Evolutionary conservation across 108 stramenopile genomes (phyloP), one percentile per base, ranked within the genome.

Genomic region (Chaetoceros tenuissimus): DNA sequence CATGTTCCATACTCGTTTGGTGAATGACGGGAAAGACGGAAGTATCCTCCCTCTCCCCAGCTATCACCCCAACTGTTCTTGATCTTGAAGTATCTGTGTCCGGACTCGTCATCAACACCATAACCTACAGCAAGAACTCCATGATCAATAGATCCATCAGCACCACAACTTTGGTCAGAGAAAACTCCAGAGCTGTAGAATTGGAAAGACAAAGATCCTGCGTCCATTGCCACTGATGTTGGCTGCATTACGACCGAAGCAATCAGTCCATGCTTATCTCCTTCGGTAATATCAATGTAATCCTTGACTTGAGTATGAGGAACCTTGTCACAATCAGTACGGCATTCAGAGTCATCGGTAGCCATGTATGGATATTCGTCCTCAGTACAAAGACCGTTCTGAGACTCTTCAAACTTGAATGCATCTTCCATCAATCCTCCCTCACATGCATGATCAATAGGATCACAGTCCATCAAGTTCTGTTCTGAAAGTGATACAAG

Each of bases 401-500:
- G 51, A 56, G 64, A 68, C 48, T 79, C 81, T 48, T 94, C 92
- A 67, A 86, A 96, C 54, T 89, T 79, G 71, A 94, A 94, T 23
- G 94, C 91, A 55, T 91, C 92, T 71, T 94, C 94, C 92, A 96
- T 98, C 80, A 94, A 64, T 64, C 97, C 97, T 3, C 97, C 97
- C 60, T 86, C 73, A 73, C 94, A 98, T 50, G 94, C 94, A 56
- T 78, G 59, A 73, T 98, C 91, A 24, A 55, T 55, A 28, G 75
- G 77, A 70, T 94, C 93, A 69, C 97, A 98, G 68, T 92, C 89
- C 57, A 98, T 78, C 63, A 98, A 79, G 60, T 98, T 78, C 74
- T 98, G 95, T 62, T 95, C 97, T 47, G 85, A 88, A 44, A 98
- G 63, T 34, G 78, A 74, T 19, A 82, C 72, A 29, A 94, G 75